These are phyloP conservation scores for Cardamine resedifolia DNA, from an alignment of 345 rosid genomes.

Conservation along the genomic window DNA sequence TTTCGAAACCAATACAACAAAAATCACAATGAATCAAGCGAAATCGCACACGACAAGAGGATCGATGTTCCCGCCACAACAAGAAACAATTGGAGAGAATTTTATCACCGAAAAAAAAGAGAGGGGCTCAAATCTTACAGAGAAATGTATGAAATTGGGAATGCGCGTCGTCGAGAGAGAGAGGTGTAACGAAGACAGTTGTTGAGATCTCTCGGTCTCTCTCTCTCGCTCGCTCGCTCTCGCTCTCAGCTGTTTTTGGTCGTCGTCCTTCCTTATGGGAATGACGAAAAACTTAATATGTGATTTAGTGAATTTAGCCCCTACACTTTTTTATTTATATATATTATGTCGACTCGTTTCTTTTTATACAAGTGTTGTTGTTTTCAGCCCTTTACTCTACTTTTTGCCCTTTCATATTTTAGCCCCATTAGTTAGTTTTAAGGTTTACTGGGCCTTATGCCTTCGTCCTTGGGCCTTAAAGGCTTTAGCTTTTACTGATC, in stretches of 20 bases:
- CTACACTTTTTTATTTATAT: background rate
- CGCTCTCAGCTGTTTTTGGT: slow-evolving; percentile 37
- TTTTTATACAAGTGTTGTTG: background rate
- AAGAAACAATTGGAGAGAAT: background rate
- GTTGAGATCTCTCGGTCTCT: slow-evolving; percentile 32
- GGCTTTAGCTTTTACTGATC: background rate
- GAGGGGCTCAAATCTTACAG: slow-evolving; percentile 33
- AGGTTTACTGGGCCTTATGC: background rate
- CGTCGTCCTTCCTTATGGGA: slow-evolving; percentile 43
- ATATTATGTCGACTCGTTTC: background rate
- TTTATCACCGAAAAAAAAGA: background rate
- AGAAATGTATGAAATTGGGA: slow-evolving; percentile 25
- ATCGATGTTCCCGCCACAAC: slow-evolving; percentile 46
- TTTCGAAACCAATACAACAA: background rate
- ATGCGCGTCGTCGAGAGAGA: slow-evolving; percentile 34
- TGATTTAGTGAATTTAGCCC: slow-evolving; percentile 9
- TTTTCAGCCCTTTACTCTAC: background rate
- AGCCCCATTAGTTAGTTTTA: background rate
- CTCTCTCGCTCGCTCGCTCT: slow-evolving; percentile 28
- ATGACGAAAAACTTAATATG: slow-evolving; percentile 21
- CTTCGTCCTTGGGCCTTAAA: background rate
- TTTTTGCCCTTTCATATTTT: background rate
- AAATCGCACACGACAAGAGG: slow-evolving; percentile 26
- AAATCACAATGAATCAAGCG: slow-evolving; percentile 8
- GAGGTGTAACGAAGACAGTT: slow-evolving; percentile 23